Conservation (phyloP, 805 yeast species). For the Lachancea mirantina region DNA sequence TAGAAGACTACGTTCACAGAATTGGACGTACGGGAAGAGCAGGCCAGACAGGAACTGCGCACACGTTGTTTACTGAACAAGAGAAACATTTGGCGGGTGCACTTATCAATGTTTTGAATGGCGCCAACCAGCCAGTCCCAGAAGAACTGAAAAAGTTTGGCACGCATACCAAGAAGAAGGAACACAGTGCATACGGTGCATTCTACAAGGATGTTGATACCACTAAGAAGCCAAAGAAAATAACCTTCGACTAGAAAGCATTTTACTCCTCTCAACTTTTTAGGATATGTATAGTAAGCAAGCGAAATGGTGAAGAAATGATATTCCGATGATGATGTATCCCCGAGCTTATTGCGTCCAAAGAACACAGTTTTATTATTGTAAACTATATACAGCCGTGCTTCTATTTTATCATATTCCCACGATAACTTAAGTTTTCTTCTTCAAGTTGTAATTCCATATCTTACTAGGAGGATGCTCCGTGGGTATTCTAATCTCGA, state of each 20-base stretch:
- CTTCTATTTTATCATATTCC: too few relatives aligned
- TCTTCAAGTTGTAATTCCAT: slow-evolving; percentile 56
- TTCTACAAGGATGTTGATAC: slow-evolving; percentile 90
- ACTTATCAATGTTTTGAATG: slow-evolving; percentile 80
- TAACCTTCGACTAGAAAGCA: slow-evolving; percentile 54
- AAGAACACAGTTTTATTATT: too few relatives aligned
- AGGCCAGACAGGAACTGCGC: slow-evolving; percentile 90
- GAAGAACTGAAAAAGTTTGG: slow-evolving; percentile 92
- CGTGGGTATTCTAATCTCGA: slow-evolving; percentile 82
- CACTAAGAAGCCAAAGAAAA: slow-evolving; percentile 79
- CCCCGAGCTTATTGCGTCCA: too few relatives aligned
- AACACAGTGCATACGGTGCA: slow-evolving; percentile 97
- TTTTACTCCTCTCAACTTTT: background rate
- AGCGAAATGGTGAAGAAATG: too few relatives aligned
- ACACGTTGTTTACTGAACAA: slow-evolving; percentile 91
- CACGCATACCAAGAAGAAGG: slow-evolving; percentile 95
- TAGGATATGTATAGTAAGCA: too few relatives aligned
- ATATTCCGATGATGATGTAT: too few relatives aligned
- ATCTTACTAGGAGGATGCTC: slow-evolving; percentile 77
- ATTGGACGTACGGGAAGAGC: slow-evolving; percentile 99
- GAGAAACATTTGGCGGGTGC: slow-evolving; percentile 97
- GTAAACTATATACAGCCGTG: too few relatives aligned
- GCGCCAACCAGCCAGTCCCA: slow-evolving; percentile 93
- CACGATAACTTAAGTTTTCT: too few relatives aligned
- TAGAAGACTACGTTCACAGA: slow-evolving; percentile 94